Evolutionary conservation across 1,139 yeast species (phyloP), one percentile per base, ranked within the genome.

Genomic region (Pneumocystis wakefieldiae): DNA sequence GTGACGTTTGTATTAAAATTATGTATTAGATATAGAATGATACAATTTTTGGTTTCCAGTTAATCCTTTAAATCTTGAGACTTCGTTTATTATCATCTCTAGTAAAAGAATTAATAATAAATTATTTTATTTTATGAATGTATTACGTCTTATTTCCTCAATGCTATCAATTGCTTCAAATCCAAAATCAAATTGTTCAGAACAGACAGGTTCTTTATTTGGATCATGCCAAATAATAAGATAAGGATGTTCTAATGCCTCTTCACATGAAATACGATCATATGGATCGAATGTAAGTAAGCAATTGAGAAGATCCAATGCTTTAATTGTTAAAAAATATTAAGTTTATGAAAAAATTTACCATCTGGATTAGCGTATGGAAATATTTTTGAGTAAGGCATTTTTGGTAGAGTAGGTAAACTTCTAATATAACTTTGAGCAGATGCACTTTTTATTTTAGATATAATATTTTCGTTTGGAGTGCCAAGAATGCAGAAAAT

Each of bases 181-280:
- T 6, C 88, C 79, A 72, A 92, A 92, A 72, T 92, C 96, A 74
- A 92, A 91, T 70, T 86, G 86, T 2, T 82, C 77, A 62, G 84
- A 84, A 73, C 97, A 90, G 59, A 80, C 84, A 3, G 96, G 96
- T 74, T 92, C 98, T 72, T 92, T 98, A 38, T 83, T 82, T 2
- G 97, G 96, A 71, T 92, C 98, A 73, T 91, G 97, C 98, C 98
- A 92, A 42, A 92, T 86, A 63, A 85, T 78, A 64, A 92, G 78
- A 72, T 92, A 92, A 7, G 96, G 95, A 74, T 92, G 98, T 67
- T 83, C 82, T 66, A 92, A 79, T 0, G 97, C 97, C 63, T 88
- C 86, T 64, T 87, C 90, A 1, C 91, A 97, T 0, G 94, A 83
- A 62, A 92, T 89, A 73, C 98, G 80, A 70, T 85, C 82, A 62